Conservation (phyloP, 2,329 filamentous ascomycete genomes). For the Aspergillus sp. region DNA sequence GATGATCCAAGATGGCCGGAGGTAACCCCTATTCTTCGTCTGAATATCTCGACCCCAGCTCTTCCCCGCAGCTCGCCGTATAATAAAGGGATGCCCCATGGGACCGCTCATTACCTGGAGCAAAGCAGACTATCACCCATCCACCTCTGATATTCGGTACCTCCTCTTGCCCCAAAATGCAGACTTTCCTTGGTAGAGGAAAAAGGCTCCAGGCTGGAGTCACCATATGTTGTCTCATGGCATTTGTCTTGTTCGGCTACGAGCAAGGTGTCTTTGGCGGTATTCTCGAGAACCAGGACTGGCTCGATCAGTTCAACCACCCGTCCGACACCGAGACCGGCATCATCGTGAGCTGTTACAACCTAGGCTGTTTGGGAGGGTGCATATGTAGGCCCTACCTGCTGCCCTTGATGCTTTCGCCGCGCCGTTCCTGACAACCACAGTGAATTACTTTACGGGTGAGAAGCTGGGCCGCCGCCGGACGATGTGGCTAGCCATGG, state of each 20-base stretch:
- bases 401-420: constrained; percentile 6
- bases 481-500: constrained; percentile 17
- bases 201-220: neutral
- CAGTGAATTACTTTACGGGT: neutral
- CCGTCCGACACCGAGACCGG: constrained; percentile 21
- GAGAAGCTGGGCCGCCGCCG: neutral
- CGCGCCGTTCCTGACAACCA: neutral
- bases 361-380: constrained; percentile 13
- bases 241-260: constrained; percentile 28
- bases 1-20: too few relatives aligned
- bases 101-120: too few relatives aligned
- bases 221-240: constrained; percentile 16
- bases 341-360: constrained; percentile 23
- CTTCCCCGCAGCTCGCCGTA: too few relatives aligned
- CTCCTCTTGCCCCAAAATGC: neutral
- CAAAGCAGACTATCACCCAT: too few relatives aligned
- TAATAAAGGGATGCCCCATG: too few relatives aligned
- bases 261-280: constrained; percentile 29
- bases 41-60: too few relatives aligned
- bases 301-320: constrained; percentile 19
- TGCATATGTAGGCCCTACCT: constrained; percentile 4
- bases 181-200: neutral
- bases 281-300: constrained; percentile 18
- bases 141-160: too few relatives aligned
- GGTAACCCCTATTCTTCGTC: too few relatives aligned